phyloP scores from a whole-genome alignment of 805 yeast genomes.

The Saccharomycopsis sp. region DNA sequence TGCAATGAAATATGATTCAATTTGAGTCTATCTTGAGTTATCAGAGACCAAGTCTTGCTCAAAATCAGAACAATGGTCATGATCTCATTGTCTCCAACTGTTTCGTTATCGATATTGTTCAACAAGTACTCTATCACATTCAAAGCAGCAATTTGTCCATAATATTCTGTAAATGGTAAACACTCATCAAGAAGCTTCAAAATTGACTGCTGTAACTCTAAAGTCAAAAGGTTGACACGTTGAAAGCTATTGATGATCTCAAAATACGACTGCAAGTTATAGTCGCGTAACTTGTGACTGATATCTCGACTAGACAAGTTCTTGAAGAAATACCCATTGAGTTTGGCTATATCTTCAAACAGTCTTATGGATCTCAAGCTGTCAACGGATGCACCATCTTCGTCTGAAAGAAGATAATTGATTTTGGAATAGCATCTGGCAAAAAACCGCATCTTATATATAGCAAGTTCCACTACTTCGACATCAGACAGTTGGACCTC shows the following conservation, averaged over 20 bases:
- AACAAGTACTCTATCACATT: constrained; percentile 22
- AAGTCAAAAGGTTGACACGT: constrained; percentile 11
- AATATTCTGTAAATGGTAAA: constrained; percentile 22
- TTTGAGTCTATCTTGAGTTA: constrained; percentile 54
- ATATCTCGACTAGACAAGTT: constrained; percentile 1
- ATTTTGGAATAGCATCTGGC: constrained; percentile 20
- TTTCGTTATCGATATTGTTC: constrained; percentile 11
- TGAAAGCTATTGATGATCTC: constrained; percentile 23
- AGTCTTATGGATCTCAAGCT: constrained; percentile 4
- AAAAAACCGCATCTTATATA: constrained; percentile 26
- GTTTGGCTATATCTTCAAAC: constrained; percentile 4
- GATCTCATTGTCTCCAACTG: constrained; percentile 9
- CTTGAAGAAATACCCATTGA: constrained; percentile 8
- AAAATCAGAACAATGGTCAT: constrained; percentile 31
- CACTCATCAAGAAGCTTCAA: constrained; percentile 22
- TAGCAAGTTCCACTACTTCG: constrained; percentile 23
- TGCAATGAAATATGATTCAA: constrained; percentile 64
- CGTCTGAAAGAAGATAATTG: constrained; percentile 9
- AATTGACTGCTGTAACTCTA: constrained; percentile 20
- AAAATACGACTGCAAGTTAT: constrained; percentile 21
- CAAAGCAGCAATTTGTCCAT: constrained; percentile 24
- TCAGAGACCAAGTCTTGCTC: constrained; percentile 48
- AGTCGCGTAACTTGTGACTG: constrained; percentile 6
- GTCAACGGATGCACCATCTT: constrained; percentile 1
- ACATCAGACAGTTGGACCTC: constrained; percentile 22